Base-by-base conservation (phyloP, 805 yeast species). In the Barnettozyma botsteinii region DNA sequence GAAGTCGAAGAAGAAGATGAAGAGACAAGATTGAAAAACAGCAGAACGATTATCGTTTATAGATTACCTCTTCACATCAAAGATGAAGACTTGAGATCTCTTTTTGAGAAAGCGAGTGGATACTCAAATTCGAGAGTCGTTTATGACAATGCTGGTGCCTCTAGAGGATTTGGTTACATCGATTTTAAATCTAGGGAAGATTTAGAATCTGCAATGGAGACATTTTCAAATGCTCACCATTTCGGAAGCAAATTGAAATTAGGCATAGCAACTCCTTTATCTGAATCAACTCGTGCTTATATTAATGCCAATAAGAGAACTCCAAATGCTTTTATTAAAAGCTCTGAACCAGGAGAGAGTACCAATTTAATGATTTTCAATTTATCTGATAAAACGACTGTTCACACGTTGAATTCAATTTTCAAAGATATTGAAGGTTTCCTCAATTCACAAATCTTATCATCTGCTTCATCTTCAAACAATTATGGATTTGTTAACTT, bases 141-240 rank as follows among this genome's bases (percentile, higher is more conserved):
- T 17, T 34, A 26, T 19, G 37, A 34, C n/a, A 5, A 13, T 18
- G 26, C 17, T 13, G 37, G 37, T 25, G 18, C 13, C 5, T 14
- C 30, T 22, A 25, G 31, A 25, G 37, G 37, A 3, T 18, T 34
- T n/a, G 37, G 28, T 13, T 34, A 19, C 13, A n/a, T 34, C 13
- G 37, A 34, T 19, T 34, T 34, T 20, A 24, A 34, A 9, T 7
- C 37, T 4, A 17, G 24, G 13, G 24, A 26, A 25, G 19, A 34
- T 13, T 13, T 18, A 6, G 31, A 25, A 18, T 12, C 14, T 17
- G 35, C 35, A 4, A 11, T 33, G 5, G 11, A 15, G 5, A 7
- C 10, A 11, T 24, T 22, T 24, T 5, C 4, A 10, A 28, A 15
- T 8, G 13, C 28, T 6, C 8, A 17, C 9, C 32, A 22, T 6